Evolutionary conservation across 1,139 yeast genomes (phyloP), one percentile per base, ranked within the genome.

Genomic region (Zygosaccharomyces pseudobailii): DNA sequence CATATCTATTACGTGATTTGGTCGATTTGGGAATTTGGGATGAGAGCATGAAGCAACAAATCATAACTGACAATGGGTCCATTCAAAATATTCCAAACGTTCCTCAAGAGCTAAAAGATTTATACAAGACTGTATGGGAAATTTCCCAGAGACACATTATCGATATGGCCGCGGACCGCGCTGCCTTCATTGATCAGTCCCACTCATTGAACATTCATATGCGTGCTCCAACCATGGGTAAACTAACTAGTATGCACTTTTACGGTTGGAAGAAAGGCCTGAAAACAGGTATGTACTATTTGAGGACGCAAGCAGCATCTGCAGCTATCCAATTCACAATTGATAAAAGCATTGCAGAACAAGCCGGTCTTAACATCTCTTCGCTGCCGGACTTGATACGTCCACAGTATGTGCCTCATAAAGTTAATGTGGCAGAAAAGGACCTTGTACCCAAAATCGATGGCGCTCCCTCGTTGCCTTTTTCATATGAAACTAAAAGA

Each of bases 121-220:
- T 90, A 42, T 89, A 90, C 74, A 87, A 85, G 71, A 92, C 98
- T 1, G 97, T 89, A 17, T 92, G 98, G 97, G 98, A 92, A 71
- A 79, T 92, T 44, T 82, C 96, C 38, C 98, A 92, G 67, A 84
- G 82, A 71, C 78, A 79, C 13, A 80, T 92, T 53, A 84, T 92
- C 56, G 97, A 90, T 62, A 80, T 92, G 92, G 95, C 97, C 43
- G 96, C 96, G 39, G 97, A 89, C 64, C 79, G 98, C 62, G 86
- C 92, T 40, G 88, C 95, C 24, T 92, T 80, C 70, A 84, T 92
- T 63, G 98, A 92, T 69, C 98, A 92, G 70, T 87, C 94, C 54
- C 97, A 92, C 71, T 82, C 94, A 46, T 74, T 92, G 77, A 92
- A 90, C 69, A 81, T 90, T 58, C 86, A 87, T 71, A 75, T 90